Conservation (phyloP, 2,329 filamentous ascomycete genomes). For the Fusarium staphyleae region DNA sequence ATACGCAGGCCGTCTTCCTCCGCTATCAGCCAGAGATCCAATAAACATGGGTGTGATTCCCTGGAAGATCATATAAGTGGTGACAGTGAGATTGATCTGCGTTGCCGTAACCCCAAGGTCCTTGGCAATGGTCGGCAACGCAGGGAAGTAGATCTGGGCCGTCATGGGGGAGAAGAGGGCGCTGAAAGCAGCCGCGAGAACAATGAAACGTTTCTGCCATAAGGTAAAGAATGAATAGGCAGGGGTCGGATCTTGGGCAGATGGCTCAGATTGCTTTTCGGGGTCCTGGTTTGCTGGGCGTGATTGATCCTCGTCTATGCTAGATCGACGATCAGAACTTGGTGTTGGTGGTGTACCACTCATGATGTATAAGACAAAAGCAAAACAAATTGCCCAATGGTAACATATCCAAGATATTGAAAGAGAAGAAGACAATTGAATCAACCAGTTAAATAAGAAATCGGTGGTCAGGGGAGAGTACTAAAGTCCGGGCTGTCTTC, state of each 20-base stretch:
- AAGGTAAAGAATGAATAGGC: slow-evolving; percentile 50
- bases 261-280: slow-evolving; percentile 13
- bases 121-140: slow-evolving; percentile 55
- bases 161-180: slow-evolving; percentile 57
- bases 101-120: slow-evolving; percentile 54
- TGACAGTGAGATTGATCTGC: slow-evolving; percentile 59
- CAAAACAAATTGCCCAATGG: background rate
- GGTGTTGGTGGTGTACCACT: background rate
- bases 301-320: slow-evolving; percentile 4
- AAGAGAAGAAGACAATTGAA: background rate
- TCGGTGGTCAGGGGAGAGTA: slow-evolving; percentile 4
- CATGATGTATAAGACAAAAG: slow-evolving; percentile 7
- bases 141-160: slow-evolving; percentile 62
- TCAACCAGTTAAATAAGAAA: slow-evolving; percentile 13
- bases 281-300: slow-evolving; percentile 3
- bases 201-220: slow-evolving; percentile 52
- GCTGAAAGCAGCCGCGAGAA: slow-evolving; percentile 48
- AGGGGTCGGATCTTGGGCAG: background rate
- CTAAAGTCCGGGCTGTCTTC: slow-evolving; percentile 6
- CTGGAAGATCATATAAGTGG: slow-evolving; percentile 67
- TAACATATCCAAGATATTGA: background rate
- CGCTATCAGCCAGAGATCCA: slow-evolving; percentile 61
- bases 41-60: slow-evolving; percentile 65
- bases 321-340: background rate
- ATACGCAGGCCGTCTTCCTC: slow-evolving; percentile 62